Base-by-base conservation (phyloP, 768 basidiomycete genomes). In the Tulasnella calospora region DNA sequence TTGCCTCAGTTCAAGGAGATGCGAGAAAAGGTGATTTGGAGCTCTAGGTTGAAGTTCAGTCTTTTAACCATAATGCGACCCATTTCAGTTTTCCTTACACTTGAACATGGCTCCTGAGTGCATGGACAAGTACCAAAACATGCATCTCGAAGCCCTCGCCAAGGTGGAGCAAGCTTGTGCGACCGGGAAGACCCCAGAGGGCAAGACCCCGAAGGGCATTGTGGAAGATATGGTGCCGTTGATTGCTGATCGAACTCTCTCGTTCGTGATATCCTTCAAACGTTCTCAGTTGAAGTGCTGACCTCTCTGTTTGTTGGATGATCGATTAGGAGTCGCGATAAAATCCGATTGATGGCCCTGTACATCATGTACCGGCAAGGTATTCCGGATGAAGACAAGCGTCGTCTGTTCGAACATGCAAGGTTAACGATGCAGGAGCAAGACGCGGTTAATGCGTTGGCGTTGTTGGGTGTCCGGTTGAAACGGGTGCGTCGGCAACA, bases 171-270 rank as follows among this genome's bases (percentile, higher is more conserved):
- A 99, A 95, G 93, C 92, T 84, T 99, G 96, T 81, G 93, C 98
- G 0, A 99, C 98, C 5, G 97, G 97, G 19, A 82, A 92, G 46
- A 98, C 94, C 8, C 87, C 92, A 0, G 95, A 98, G 81, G 96
- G 96, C 0, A 98, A 98, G 85, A 87, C 90, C n/a, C 98, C 98
- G 1, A 98, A 98, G 83, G 90, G 89, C 0, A 85, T 99, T 3
- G 96, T 99, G 1, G 98, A 99, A 83, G 96, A 99, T 83, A 99
- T 99, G 98, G 96, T 99, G 0, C 97, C 98, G 0, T 85, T 99
- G 40, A 87, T 99, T 35, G 97, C 96, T 82, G 92, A 93, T 83
- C 9, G 61, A 35, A 67, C 21, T 17, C 8, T 67, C 30, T 13
- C 61, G 61, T 67, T 15, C 1, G 61, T 67, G 17, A 15, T 35